A percentile compares a stretch with the other conserved stretches of the same genome.
Conservation (phyloP, 2,329 filamentous ascomycete genomes). For the Amauroascus verrucosus region DNA sequence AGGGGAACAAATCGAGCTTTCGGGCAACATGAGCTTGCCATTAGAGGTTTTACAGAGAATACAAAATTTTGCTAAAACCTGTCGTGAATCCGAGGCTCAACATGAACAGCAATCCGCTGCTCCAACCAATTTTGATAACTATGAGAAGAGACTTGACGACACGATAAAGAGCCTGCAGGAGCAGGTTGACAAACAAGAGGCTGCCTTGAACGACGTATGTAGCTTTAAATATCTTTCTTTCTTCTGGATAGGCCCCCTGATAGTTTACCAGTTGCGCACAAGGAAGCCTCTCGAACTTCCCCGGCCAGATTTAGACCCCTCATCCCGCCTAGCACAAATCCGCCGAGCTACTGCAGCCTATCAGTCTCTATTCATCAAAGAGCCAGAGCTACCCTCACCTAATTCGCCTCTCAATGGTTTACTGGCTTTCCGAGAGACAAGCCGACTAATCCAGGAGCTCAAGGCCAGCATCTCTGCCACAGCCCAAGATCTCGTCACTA, state of each 20-base stretch:
- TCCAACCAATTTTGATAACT: conserved; percentile 24
- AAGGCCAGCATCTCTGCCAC: conserved; percentile 46
- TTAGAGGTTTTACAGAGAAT: conserved; percentile 15
- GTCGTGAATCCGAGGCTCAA: conserved; percentile 28
- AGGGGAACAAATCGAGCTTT: not conserved
- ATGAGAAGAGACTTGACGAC: conserved; percentile 45
- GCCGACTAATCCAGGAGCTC: conserved; percentile 54
- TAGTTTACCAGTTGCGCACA: conserved; percentile 30
- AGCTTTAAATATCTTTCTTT: not conserved
- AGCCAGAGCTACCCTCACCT: conserved; percentile 56
- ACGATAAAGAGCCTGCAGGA: conserved; percentile 58
- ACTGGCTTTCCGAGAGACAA: conserved; percentile 58
- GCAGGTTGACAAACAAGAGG: conserved; percentile 39
- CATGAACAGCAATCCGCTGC: conserved; percentile 24
- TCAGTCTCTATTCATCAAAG: conserved; percentile 49
- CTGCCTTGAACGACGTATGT: conserved; percentile 38
- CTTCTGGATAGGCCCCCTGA: too few species aligned
- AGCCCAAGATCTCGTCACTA: conserved; percentile 31
- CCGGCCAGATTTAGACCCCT: conserved; percentile 23
- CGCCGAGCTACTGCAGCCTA: conserved; percentile 54
- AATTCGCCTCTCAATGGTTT: conserved; percentile 62
- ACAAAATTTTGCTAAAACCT: conserved; percentile 25
- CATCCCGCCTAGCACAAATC: conserved; percentile 37
- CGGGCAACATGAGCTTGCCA: conserved; percentile 8
- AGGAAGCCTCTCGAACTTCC: conserved; percentile 24